These are phyloP conservation scores for Tulasnella sp. DNA, from an alignment of 768 basidiomycete species.

Conservation along the genomic window DNA sequence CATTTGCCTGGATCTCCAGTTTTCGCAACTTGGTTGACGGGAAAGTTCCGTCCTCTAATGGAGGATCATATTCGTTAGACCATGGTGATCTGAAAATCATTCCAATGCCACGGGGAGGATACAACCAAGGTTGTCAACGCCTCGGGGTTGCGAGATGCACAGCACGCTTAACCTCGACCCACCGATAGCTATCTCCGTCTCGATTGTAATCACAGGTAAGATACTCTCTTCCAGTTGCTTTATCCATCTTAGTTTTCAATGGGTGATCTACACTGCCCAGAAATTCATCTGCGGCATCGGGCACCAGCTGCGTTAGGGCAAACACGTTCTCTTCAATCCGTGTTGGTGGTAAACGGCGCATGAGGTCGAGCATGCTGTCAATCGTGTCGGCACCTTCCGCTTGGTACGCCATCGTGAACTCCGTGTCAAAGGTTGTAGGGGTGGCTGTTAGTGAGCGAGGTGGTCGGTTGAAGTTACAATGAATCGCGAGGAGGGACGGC, in stretches of 20 bases:
- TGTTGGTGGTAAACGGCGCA: slow-evolving; percentile 92
- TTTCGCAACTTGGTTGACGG: slow-evolving; percentile 83
- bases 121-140: neutral
- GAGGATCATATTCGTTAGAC: slow-evolving; percentile 95
- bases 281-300: slow-evolving; percentile 93
- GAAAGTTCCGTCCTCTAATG: slow-evolving; percentile 80
- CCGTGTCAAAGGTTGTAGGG: neutral
- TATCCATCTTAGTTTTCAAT: slow-evolving; percentile 74
- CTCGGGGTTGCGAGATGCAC: neutral
- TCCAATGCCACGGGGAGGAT: slow-evolving; percentile 4
- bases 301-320: slow-evolving; percentile 74
- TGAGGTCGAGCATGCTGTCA: slow-evolving; percentile 91
- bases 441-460: neutral
- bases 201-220: slow-evolving; percentile 92
- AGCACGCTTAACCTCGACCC: slow-evolving; percentile 33
- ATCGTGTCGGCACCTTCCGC: slow-evolving; percentile 54
- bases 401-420: slow-evolving; percentile 19
- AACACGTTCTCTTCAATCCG: slow-evolving; percentile 83
- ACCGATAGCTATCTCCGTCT: slow-evolving; percentile 89
- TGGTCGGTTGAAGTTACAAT: slow-evolving; percentile 7
- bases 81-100: slow-evolving; percentile 75
- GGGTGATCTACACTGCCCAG: slow-evolving; percentile 94
- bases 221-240: slow-evolving; percentile 78
- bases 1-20: slow-evolving; percentile 88
- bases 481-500: slow-evolving; percentile 15